Percentiles rank a stretch among this genome's conserved stretches.
phyloP scores from a whole-genome alignment of 2,329 filamentous ascomycete genomes.

The Monosporascus sp. region DNA sequence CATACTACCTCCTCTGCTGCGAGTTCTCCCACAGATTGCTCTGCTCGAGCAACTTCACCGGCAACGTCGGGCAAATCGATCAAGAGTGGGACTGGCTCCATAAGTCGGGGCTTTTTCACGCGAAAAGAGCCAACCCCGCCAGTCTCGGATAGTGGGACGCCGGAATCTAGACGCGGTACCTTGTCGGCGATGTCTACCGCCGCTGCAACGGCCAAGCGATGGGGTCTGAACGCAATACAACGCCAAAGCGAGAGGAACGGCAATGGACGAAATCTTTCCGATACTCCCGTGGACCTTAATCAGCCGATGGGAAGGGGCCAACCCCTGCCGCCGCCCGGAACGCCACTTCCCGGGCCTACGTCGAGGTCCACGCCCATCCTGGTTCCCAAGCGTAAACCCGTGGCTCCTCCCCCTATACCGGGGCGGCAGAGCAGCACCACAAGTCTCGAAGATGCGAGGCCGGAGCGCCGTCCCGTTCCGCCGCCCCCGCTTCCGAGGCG shows the following conservation, averaged over 20 bases:
- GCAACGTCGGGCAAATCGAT: slow-evolving; percentile 20
- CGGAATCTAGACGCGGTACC: slow-evolving; percentile 23
- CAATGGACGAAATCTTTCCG: slow-evolving; percentile 24
- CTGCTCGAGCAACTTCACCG: slow-evolving; percentile 13
- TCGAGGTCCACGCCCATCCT: slow-evolving; percentile 20
- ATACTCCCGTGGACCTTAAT: slow-evolving; percentile 25
- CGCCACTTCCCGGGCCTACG: slow-evolving; percentile 24
- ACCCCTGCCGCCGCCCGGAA: slow-evolving; percentile 26
- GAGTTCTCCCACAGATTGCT: slow-evolving; percentile 15
- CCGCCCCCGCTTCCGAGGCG: slow-evolving; percentile 24
- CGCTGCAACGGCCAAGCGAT: slow-evolving; percentile 28
- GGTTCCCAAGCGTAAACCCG: slow-evolving; percentile 22
- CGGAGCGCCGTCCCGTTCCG: slow-evolving; percentile 21
- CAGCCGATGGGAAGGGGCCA: slow-evolving; percentile 30
- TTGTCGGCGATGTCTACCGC: slow-evolving; percentile 25
- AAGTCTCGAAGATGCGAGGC: slow-evolving; percentile 15
- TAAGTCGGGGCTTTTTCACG: slow-evolving; percentile 20
- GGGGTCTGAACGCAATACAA: slow-evolving; percentile 27
- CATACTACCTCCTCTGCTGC: slow-evolving; percentile 24
- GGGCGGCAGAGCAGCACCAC: slow-evolving; percentile 16
- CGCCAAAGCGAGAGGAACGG: slow-evolving; percentile 21
- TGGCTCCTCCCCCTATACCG: slow-evolving; percentile 17
- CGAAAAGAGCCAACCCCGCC: slow-evolving; percentile 21
- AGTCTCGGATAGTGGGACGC: slow-evolving; percentile 11
- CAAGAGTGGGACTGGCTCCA: slow-evolving; percentile 22